A percentile compares a stretch with the other conserved stretches of the same genome.
Conservation (phyloP, 805 yeast species). For the Saitoella complicata region DNA sequence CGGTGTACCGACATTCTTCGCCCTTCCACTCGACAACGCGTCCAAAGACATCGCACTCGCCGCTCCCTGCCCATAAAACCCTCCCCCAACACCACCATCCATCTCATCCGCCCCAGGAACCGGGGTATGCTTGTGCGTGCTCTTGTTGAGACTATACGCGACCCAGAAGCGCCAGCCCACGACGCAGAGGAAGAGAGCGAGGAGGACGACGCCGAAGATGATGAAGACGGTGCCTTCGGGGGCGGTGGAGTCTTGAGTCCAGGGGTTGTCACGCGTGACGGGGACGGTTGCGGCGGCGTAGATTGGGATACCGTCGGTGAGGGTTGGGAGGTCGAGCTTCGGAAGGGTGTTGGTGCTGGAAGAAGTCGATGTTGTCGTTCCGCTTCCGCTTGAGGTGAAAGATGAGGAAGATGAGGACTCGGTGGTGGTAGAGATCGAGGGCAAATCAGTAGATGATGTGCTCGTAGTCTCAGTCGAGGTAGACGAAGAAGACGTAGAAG, state of each 20-base stretch:
- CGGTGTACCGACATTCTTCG: too few relatives aligned
- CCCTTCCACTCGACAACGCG: too few relatives aligned
- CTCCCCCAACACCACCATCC: too few relatives aligned
- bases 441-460: conserved; percentile 2
- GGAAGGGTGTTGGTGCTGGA: conserved; percentile 2
- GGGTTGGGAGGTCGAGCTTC: conserved; percentile 19
- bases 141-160: conserved; percentile 32
- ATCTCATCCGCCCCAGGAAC: too few relatives aligned
- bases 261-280: conserved; percentile 45
- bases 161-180: conserved; percentile 36
- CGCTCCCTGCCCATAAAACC: too few relatives aligned
- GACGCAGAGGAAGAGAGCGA: conserved; percentile 37
- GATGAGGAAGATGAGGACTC: conserved; percentile 2
- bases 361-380: conserved; percentile 1
- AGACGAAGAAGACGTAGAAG: not conserved
- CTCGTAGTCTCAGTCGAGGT: conserved; percentile 1
- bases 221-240: conserved; percentile 75
- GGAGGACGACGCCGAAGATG: conserved; percentile 57
- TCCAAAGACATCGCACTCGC: too few relatives aligned
- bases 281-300: conserved; percentile 41
- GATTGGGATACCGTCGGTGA: too few relatives aligned
- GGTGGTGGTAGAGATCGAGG: conserved; percentile 4
- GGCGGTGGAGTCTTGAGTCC: conserved; percentile 31
- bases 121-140: too few relatives aligned
- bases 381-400: conserved; percentile 1